phyloP scores from a whole-genome alignment of 2,329 filamentous ascomycete genomes.

The Pestalotiopsis sp. region DNA sequence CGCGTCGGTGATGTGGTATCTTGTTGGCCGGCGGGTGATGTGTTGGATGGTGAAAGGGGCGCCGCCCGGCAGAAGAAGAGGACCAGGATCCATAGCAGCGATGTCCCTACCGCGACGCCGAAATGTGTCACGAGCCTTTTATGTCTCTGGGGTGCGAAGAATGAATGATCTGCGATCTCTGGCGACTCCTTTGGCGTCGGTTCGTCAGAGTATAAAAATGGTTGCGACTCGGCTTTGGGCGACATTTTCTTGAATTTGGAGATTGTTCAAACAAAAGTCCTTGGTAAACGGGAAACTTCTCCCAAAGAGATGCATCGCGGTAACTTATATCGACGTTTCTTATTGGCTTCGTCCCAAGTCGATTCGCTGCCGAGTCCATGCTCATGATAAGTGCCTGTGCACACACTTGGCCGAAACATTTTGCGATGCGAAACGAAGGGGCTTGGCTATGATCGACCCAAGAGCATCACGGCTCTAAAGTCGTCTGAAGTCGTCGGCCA shows the following conservation, averaged over 20 bases:
- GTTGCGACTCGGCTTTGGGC: neutral
- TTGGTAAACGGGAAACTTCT: neutral
- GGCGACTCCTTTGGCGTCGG: neutral
- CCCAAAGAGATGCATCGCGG: neutral
- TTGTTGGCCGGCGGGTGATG: neutral
- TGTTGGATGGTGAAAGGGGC: neutral
- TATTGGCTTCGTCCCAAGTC: neutral
- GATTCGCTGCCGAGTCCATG: neutral
- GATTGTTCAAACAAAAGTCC: neutral
- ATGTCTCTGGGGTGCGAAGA: neutral
- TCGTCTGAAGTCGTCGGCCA: neutral
- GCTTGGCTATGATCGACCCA: neutral
- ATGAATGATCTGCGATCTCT: neutral
- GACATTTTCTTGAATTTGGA: neutral
- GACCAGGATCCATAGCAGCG: conserved; percentile 23
- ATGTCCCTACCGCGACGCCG: conserved; percentile 22
- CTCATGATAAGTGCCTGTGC: conserved; percentile 1
- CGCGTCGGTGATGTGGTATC: neutral
- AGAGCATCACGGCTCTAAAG: neutral
- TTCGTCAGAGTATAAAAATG: conserved; percentile 2
- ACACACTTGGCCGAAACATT: conserved; percentile 4
- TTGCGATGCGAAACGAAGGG: neutral
- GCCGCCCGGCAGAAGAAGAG: conserved; percentile 13
- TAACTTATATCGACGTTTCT: neutral
- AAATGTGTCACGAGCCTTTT: conserved; percentile 13